Base-by-base conservation (phyloP, 768 basidiomycete genomes). In the Kwoniella sp. region DNA sequence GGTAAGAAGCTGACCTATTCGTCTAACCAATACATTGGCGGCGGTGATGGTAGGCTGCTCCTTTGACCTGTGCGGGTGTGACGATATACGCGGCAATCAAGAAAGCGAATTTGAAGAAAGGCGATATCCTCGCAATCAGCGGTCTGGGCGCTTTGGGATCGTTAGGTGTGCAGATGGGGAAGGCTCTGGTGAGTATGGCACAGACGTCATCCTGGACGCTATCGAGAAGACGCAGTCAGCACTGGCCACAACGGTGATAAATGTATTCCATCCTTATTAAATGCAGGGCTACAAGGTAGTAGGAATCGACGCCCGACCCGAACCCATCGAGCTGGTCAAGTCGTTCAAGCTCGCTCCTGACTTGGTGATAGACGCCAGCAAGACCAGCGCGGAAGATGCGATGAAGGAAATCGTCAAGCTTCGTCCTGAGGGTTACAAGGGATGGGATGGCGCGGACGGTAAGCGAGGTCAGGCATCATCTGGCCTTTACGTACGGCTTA, bases 141-240 rank as follows among this genome's bases (percentile, higher is more conserved):
- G 71, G 71, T 4, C 37, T 72, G 7, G 71, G 71, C 5, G 71
- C 71, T 4, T 29, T 72, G n/a, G 71, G 71, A 11, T 34, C 30
- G 37, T 48, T 72, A 23, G 71, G 71, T 26, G 60, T 65, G 22
- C 71, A 72, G 41, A 63, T 72, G 55, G 71, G 61, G 7, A 72
- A 69, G 47, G 63, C 55, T 17, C 15, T 57, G 50, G 63, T 64
- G 23, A 25, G 63, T 63, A 34, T 13, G 13, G 5, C 34, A 13
- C 5, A 5, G 34, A 34, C n/a, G n/a, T n/a, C n/a, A n/a, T n/a
- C n/a, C n/a, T n/a, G n/a, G n/a, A n/a, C n/a, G n/a, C n/a, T n/a
- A n/a, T n/a, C n/a, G n/a, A n/a, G n/a, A n/a, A n/a, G n/a, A n/a
- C n/a, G n/a, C n/a, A n/a, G n/a, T n/a, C n/a, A 41, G 38, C 38